These are phyloP conservation scores for Colletotrichum tabaci DNA, from an alignment of 2,329 filamentous ascomycete species.

Conservation along the genomic window DNA sequence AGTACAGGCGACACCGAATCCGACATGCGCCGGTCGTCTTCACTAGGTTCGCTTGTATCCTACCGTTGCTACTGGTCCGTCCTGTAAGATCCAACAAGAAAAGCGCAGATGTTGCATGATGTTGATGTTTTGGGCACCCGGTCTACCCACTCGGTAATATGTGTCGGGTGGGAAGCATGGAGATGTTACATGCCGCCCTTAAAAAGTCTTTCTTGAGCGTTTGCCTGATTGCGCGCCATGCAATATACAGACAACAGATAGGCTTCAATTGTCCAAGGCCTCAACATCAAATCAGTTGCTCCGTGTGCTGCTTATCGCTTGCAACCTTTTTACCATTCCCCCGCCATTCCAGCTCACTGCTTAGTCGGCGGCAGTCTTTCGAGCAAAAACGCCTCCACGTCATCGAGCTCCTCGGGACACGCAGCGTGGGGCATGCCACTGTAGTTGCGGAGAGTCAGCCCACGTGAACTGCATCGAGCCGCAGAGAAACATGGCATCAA, in stretches of 20 bases:
- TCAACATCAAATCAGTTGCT: not conserved
- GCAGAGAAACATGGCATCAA: not conserved
- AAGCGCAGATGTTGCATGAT: no score
- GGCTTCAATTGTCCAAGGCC: not conserved
- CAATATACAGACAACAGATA: not conserved
- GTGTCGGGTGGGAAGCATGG: no score
- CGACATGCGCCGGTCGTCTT: no score
- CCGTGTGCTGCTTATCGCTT: no score
- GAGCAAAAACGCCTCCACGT: constrained; percentile 76
- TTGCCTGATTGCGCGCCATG: not conserved
- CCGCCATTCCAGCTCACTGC: constrained; percentile 37
- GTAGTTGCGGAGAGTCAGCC: constrained; percentile 15
- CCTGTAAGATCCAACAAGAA: no score
- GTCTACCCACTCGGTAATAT: no score
- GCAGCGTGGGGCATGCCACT: constrained; percentile 84
- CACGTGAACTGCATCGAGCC: not conserved
- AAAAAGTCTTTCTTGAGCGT: no score
- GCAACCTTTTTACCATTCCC: no score
- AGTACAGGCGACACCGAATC: no score
- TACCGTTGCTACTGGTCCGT: no score
- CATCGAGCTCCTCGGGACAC: constrained; percentile 83
- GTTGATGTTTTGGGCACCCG: no score
- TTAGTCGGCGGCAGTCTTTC: constrained; percentile 60
- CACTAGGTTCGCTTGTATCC: no score
- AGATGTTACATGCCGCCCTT: not conserved